A percentile compares a stretch with the other conserved stretches of the same genome.
Conservation (phyloP, 163 green algal genomes). For the Volvox carteri region DNA sequence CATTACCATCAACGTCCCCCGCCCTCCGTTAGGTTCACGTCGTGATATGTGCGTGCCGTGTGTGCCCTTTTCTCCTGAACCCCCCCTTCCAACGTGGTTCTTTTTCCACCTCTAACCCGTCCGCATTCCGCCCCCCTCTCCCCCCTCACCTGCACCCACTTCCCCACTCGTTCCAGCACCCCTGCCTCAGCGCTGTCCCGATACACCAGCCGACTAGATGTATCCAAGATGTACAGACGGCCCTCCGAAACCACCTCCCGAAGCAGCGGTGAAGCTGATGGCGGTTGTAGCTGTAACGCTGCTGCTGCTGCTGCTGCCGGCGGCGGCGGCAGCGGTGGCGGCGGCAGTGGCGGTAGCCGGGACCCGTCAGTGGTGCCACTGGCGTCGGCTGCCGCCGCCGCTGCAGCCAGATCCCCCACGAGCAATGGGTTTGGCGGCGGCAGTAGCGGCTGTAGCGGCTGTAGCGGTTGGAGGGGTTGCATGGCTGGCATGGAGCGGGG, state of each 20-base stretch:
- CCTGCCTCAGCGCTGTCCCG: conserved; percentile 43
- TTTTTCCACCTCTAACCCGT: too few relatives aligned
- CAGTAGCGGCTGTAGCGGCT: neutral
- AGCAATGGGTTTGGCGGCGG: conserved; percentile 23
- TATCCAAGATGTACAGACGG: conserved; percentile 58
- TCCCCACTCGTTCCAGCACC: conserved; percentile 58
- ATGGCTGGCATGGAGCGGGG: neutral
- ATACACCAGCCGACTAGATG: conserved; percentile 43
- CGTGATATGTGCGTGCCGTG: too few relatives aligned
- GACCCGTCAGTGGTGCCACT: neutral
- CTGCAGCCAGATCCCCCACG: conserved; percentile 1
- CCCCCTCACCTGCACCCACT: conserved; percentile 52
- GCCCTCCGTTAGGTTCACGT: too few relatives aligned
- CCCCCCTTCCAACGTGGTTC: too few relatives aligned
- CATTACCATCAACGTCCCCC: too few relatives aligned
- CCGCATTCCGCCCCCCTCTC: neutral
- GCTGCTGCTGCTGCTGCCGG: neutral
- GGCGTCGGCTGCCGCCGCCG: neutral
- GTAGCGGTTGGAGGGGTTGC: neutral
- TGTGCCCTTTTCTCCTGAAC: too few relatives aligned
- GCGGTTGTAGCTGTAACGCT: neutral
- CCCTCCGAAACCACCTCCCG: conserved; percentile 43
- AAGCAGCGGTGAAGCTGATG: conserved; percentile 29
- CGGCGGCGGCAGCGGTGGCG: too few relatives aligned
- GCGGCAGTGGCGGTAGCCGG: neutral